Base-by-base conservation (phyloP, 257 asterid genomes). In the Primulina tabacum region DNA sequence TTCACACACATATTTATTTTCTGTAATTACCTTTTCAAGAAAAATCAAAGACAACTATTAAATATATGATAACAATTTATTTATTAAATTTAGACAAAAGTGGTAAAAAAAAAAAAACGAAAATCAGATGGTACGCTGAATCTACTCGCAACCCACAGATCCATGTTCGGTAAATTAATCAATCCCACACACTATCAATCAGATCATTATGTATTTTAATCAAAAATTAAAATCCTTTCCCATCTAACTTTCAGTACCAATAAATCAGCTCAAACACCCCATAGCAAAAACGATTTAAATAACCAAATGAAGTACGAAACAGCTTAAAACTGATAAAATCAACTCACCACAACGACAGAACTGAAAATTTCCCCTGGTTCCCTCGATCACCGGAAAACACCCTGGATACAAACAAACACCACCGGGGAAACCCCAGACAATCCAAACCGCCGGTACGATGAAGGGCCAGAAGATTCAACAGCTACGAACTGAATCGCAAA, bases 261-360 rank as follows among this genome's bases (percentile, higher is more conserved):
- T 8, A 43, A 59, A 60, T 37, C 68, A 18, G 53, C 65, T 52
- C 40, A 34, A 32, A 57, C n/a, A 67, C 37, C 8, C 34, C 50
- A 32, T 50, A 62, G 24, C 37, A 29, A n/a, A 57, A 8, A 20
- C 1, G 16, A 61, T 10, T 8, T 12, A 11, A 14, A 35, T 9
- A 14, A 20, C 35, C 38, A 20, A 14, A 29, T 35, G 2, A 55
- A 58, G 65, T 35, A 18, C 18, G 29, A 20, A 68, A 76, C 62
- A 71, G 20, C 57, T 50, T 17, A 28, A 77, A 64, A 50, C 0
- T 3, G 65, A 29, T 62, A 32, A 65, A 64, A 76, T 29, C 70
- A 71, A 81, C 93, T 82, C 80, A 92, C 95, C 92, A 37, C 82
- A 81, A 72, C 68, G 74, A 79, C 88, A 88, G 95, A 86, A 87